Base-by-base conservation (phyloP, 2,329 filamentous ascomycete species). In the Stachybotrys echinatus region DNA sequence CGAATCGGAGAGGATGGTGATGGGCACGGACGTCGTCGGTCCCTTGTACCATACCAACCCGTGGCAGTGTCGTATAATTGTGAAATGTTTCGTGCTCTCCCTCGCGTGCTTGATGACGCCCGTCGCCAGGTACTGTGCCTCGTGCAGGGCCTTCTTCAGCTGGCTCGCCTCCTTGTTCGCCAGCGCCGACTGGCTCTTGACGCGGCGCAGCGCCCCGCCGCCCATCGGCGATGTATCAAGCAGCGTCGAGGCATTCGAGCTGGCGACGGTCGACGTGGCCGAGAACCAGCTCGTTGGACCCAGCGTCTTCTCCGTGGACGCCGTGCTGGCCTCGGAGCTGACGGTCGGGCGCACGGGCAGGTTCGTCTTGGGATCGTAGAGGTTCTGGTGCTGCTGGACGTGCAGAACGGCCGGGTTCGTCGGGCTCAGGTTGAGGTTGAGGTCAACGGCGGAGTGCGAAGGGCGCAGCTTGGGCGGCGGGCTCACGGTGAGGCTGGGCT, bases 21-120 rank as follows among this genome's bases (percentile, higher is more conserved):
- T 72, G 4, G 79, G 73, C 5, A 89, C 72, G 7, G 78, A 81
- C 0, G 86, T 89, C 4, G 74, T 72, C 2, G 80, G 76, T 0
- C 86, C 86, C 27, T 79, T 78, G 60, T 88, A 89, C 67, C 84
- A 84, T 12, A 88, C 74, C 2, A 88, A 59, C 0, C 78, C 79
- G 23, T 78, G 68, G 1, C 83, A 86, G 60, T 89, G 85, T 0
- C 85, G 80, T 21, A 88, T 73, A 50, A 89, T 80, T 43, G 77
- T 84, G 62, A 77, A 81, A 65, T 88, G 82, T 51, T 79, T 83
- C 3, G 76, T 87, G 1, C 82, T 84, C 59, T 86, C 83, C 19
- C 73, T 76, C 0, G 85, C 83, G 50, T 82, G 83, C 17, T 73
- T 74, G 48, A 88, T 73, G 20, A 89, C 71, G 0, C 85, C 84